Evolutionary conservation across 2,329 filamentous ascomycete genomes (phyloP), one percentile per base, ranked within the genome.

Genomic region (Pestalotiopsis sp.): DNA sequence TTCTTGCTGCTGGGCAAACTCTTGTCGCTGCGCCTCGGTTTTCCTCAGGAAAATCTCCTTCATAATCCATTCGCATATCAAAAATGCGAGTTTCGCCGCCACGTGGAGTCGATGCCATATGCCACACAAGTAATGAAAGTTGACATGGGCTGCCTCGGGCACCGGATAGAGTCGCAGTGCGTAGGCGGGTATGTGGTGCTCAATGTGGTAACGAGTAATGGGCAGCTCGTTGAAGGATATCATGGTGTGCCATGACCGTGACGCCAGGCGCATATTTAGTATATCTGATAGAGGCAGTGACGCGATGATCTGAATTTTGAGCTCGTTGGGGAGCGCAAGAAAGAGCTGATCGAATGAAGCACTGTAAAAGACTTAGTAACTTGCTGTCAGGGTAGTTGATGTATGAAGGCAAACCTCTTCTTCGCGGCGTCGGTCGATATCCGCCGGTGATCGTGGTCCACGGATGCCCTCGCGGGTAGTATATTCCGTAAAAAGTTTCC

Each of bases 91-190:
- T 76, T 91, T 91, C 11, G 87, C 85, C 13, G 89, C 87, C 31
- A 91, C 88, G 73, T 91, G 88, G 1, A 91, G 78, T 20, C 89
- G 85, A 75, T 91, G 89, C 89, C 89, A 91, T 72, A 91, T 80
- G 23, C 88, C 86, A 73, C 89, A 91, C 0, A 91, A 78, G 70
- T 91, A 86, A 73, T 90, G 87, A 41, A 91, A 84, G 69, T 83
- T 89, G 66, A 88, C 80, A 20, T 83, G 78, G 20, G 80, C 74
- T 4, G 82, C 77, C 52, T 86, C 81, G n/a, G 82, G 81, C 1
- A 83, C 72, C 1, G 88, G 89, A 70, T 90, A 91, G 14, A 91
- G 80, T 41, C 87, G 84, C 59, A 85, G 82, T 27, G 88, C 87
- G 72, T 91, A 91, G 38, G 83, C 83, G 9, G 89, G 89, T 4